phyloP scores from a whole-genome alignment of 1,284 basidiomycete species.

The Omphalotus olearius region DNA sequence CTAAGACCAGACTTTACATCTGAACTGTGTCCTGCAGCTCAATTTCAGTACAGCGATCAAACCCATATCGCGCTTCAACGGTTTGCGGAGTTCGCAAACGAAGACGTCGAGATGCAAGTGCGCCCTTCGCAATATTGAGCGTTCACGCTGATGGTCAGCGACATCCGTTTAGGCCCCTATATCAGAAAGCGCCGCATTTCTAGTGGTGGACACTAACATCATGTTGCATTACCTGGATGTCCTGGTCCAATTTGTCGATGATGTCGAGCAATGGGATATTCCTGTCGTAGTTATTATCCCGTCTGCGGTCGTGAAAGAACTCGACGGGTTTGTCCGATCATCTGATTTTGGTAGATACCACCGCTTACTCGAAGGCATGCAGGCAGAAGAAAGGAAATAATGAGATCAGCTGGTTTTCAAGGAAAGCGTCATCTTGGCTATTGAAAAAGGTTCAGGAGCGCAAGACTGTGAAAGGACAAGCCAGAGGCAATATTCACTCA shows the following conservation, averaged over 20 bases:
- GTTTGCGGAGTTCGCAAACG: slow-evolving; percentile 18
- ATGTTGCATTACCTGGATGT: slow-evolving; percentile 60
- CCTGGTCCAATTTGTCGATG: slow-evolving; percentile 58
- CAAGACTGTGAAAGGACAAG: slow-evolving; percentile 58
- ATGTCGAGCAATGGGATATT: slow-evolving; percentile 45
- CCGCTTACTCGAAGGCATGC: slow-evolving; percentile 6
- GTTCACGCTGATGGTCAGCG: background rate
- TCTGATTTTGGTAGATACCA: background rate
- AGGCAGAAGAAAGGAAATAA: slow-evolving; percentile 60
- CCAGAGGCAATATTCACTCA: slow-evolving; percentile 43
- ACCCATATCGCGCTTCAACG: slow-evolving; percentile 6
- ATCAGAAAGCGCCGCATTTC: slow-evolving; percentile 35
- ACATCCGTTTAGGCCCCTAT: slow-evolving; percentile 30
- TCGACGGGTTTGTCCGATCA: slow-evolving; percentile 53
- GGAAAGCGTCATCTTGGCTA: slow-evolving; percentile 68
- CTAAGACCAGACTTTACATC: too few relatives aligned
- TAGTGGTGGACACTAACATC: slow-evolving; percentile 74
- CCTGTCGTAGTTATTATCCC: slow-evolving; percentile 63
- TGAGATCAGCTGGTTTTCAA: slow-evolving; percentile 60
- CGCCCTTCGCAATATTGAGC: slow-evolving; percentile 9
- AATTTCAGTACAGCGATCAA: too few relatives aligned
- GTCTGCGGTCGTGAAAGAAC: slow-evolving; percentile 65
- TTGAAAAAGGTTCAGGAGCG: slow-evolving; percentile 59
- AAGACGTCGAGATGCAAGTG: slow-evolving; percentile 69
- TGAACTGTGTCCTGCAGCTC: too few relatives aligned